Conservation (phyloP, 495 filamentous ascomycete species). For the Penicillium desertorum region DNA sequence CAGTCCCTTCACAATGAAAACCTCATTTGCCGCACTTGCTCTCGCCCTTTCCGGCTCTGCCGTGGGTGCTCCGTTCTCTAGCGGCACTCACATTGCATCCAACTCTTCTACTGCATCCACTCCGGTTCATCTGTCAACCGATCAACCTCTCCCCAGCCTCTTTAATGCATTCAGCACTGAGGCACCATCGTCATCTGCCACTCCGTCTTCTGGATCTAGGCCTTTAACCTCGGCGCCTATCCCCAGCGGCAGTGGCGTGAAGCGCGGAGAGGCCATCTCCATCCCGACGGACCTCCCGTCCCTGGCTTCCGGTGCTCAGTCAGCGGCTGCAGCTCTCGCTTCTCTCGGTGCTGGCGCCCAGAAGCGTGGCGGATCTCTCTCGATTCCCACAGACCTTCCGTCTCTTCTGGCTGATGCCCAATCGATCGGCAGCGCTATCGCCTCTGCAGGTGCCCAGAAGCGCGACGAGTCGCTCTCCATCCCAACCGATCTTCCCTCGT, state of each 20-base stretch:
- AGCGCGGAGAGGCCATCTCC: slow-evolving; percentile 4
- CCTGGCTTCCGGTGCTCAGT: slow-evolving; percentile 9
- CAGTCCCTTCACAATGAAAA: slow-evolving; percentile 20
- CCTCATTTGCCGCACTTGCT: slow-evolving; percentile 18
- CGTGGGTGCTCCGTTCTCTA: slow-evolving; percentile 21
- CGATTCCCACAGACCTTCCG: slow-evolving; percentile 11
- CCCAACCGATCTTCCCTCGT: slow-evolving; percentile 19
- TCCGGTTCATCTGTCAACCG: slow-evolving; percentile 10
- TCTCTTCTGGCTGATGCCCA: slow-evolving; percentile 15
- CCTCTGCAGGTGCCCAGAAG: slow-evolving; percentile 14
- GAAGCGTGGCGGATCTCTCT: slow-evolving; percentile 8
- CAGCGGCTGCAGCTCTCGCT: slow-evolving; percentile 6
- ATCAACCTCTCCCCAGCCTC: slow-evolving; percentile 7
- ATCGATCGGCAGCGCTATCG: slow-evolving; percentile 3
- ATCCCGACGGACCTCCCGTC: slow-evolving; percentile 13
- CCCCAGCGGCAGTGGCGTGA: background rate
- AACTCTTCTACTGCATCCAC: slow-evolving; percentile 4
- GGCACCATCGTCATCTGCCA: slow-evolving; percentile 7
- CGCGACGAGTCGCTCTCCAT: slow-evolving; percentile 15
- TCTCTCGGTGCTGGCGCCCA: slow-evolving; percentile 11
- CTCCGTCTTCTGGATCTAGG: slow-evolving; percentile 3
- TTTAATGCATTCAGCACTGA: slow-evolving; percentile 10
- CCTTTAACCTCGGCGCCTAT: slow-evolving; percentile 1
- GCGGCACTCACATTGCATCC: slow-evolving; percentile 10
- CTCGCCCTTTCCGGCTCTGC: slow-evolving; percentile 22